phyloP scores from a whole-genome alignment of 2,329 filamentous ascomycete genomes.

The Alternaria sp. region DNA sequence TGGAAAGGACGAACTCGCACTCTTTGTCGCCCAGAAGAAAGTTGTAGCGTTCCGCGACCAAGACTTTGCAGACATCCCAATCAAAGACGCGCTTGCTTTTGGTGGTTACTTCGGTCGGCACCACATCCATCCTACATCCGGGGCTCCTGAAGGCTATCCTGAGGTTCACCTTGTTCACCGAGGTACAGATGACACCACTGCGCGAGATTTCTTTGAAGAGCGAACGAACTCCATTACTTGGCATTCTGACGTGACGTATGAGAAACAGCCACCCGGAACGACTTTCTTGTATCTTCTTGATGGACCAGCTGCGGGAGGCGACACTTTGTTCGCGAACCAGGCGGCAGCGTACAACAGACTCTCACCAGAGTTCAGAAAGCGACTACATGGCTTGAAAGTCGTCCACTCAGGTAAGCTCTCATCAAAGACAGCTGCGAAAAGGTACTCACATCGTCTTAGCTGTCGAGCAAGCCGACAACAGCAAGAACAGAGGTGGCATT shows the following conservation, averaged over 20 bases:
- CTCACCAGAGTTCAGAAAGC: conserved; percentile 79
- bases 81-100: conserved; percentile 73
- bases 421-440: background rate
- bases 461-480: conserved; percentile 78
- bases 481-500: conserved; percentile 72
- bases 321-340: conserved; percentile 83
- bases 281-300: conserved; percentile 92
- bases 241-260: conserved; percentile 91
- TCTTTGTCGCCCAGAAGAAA: conserved; percentile 78
- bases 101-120: conserved; percentile 81
- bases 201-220: conserved; percentile 69
- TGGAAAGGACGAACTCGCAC: conserved; percentile 79
- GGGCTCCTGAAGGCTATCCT: conserved; percentile 75
- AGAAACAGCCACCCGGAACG: conserved; percentile 86
- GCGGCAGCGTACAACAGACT: conserved; percentile 83
- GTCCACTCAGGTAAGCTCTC: conserved; percentile 74
- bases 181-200: conserved; percentile 69
- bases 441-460: conserved; percentile 42
- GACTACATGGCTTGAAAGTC: conserved; percentile 81
- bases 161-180: conserved; percentile 83
- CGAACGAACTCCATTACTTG: conserved; percentile 84
- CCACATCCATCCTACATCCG: conserved; percentile 83
- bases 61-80: conserved; percentile 71
- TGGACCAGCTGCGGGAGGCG: conserved; percentile 79
- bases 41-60: conserved; percentile 79